Evolutionary conservation across 2,329 filamentous ascomycete genomes (phyloP).

Genomic region (Fusarium clavum): DNA sequence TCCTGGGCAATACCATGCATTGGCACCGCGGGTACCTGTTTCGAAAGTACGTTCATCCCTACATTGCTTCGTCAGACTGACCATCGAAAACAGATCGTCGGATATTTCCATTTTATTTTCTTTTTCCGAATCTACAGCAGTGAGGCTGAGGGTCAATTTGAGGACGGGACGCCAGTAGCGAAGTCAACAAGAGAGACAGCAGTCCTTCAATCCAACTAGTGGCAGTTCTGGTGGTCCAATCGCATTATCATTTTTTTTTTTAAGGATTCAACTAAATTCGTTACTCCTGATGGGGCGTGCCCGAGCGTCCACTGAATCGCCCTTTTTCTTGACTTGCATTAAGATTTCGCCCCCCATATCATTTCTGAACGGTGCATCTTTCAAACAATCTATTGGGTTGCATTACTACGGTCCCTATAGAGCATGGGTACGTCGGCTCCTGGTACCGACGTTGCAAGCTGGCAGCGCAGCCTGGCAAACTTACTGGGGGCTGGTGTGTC

Average conservation of each 20-base stretch:
- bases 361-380: slow-evolving; percentile 2
- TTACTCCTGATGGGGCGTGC: slow-evolving; percentile 28
- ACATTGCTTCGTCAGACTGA: not conserved
- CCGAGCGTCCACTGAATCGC: slow-evolving; percentile 21
- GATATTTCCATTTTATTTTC: not conserved
- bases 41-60: not conserved
- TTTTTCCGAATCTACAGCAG: slow-evolving; percentile 11
- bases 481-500: not conserved
- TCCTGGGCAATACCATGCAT: not conserved
- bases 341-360: slow-evolving; percentile 10
- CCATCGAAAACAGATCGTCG: slow-evolving; percentile 12
- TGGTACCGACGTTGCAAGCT: slow-evolving; percentile 34
- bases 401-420: not conserved
- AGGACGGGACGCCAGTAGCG: slow-evolving; percentile 7
- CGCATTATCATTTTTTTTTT: slow-evolving; percentile 8
- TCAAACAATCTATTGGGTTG: not conserved
- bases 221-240: slow-evolving; percentile 20
- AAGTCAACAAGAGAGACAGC: slow-evolving; percentile 13
- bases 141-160: slow-evolving; percentile 26
- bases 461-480: slow-evolving; percentile 11
- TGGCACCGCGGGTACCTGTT: not conserved
- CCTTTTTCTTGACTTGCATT: slow-evolving; percentile 18
- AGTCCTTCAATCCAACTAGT: slow-evolving; percentile 21
- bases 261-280: slow-evolving; percentile 28
- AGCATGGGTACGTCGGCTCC: slow-evolving; percentile 41